Percentiles rank a stretch among this genome's conserved stretches.
Evolutionary conservation across 495 filamentous ascomycete genomes (phyloP).

Genomic region (Glarea lozoyensis): DNA sequence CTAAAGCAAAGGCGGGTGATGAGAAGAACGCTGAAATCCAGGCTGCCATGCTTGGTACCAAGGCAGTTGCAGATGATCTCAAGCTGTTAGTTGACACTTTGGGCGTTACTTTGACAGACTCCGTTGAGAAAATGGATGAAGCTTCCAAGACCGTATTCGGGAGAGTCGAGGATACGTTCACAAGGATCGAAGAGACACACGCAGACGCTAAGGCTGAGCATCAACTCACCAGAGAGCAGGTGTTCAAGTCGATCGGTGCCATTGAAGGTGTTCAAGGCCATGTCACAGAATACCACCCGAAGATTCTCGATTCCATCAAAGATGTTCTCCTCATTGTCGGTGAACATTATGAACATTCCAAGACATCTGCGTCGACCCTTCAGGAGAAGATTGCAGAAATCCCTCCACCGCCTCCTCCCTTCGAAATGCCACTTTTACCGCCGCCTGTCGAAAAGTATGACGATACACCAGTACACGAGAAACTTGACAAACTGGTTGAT

Average conservation of each 20-base stretch:
- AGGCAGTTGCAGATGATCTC: conserved; percentile 75
- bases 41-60: conserved; percentile 61
- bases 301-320: conserved; percentile 71
- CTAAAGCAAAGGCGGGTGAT: conserved; percentile 58
- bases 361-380: conserved; percentile 33
- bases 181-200: conserved; percentile 69
- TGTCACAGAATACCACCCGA: conserved; percentile 72
- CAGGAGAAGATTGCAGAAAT: conserved; percentile 46
- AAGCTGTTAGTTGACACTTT: conserved; percentile 76
- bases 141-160: conserved; percentile 78
- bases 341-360: conserved; percentile 71
- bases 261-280: conserved; percentile 70
- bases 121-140: conserved; percentile 71
- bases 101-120: conserved; percentile 71
- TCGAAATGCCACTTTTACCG: conserved; percentile 24
- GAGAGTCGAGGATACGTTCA: conserved; percentile 65
- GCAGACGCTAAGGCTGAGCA: conserved; percentile 65
- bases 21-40: conserved; percentile 57
- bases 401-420: conserved; percentile 12
- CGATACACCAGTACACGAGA: conserved; percentile 64
- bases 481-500: conserved; percentile 75
- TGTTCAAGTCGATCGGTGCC: conserved; percentile 57
- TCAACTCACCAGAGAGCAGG: conserved; percentile 64
- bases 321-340: conserved; percentile 73
- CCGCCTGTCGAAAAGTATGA: conserved; percentile 49